A percentile compares a stretch with the other conserved stretches of the same genome.
These are phyloP conservation scores for Yamadazyma kanchanaburiensis DNA, from an alignment of 1,139 yeast genomes.

Conservation along the genomic window DNA sequence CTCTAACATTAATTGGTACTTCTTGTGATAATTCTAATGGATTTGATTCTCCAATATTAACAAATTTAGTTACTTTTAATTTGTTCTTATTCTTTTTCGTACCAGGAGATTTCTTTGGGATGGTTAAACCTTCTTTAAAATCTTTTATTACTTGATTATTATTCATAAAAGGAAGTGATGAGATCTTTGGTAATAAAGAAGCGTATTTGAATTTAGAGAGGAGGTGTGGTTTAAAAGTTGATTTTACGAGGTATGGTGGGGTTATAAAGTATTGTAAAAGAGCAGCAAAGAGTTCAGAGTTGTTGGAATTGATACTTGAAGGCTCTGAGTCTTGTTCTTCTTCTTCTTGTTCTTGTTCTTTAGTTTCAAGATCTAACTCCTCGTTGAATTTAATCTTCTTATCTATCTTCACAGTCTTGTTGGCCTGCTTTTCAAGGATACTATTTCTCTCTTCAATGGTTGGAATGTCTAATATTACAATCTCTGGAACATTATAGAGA, in stretches of 20 bases:
- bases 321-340: conserved; percentile 4
- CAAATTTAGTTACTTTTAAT: conserved; percentile 61
- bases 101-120: conserved; percentile 49
- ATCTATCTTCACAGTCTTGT: conserved; percentile 19
- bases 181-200: conserved; percentile 62
- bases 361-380: conserved; percentile 5
- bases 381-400: conserved; percentile 15
- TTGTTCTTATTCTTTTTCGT: conserved; percentile 40
- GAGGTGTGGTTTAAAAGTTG: conserved; percentile 45
- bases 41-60: conserved; percentile 66
- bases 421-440: conserved; percentile 14
- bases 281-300: conserved; percentile 60
- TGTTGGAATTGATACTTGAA: conserved; percentile 13
- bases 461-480: conserved; percentile 61
- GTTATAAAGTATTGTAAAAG: conserved; percentile 80
- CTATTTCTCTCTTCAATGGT: conserved; percentile 14
- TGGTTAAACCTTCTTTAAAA: conserved; percentile 69
- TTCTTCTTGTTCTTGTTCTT: conserved; percentile 5
- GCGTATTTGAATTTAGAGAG: conserved; percentile 64
- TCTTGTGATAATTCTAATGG: conserved; percentile 60
- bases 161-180: conserved; percentile 72
- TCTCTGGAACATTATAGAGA: conserved; percentile 65
- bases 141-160: conserved; percentile 35
- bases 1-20: conserved; percentile 76
- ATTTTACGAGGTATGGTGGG: conserved; percentile 74